These are phyloP conservation scores for Fibroporia radiculosa DNA, from an alignment of 768 basidiomycete species.

Conservation along the genomic window DNA sequence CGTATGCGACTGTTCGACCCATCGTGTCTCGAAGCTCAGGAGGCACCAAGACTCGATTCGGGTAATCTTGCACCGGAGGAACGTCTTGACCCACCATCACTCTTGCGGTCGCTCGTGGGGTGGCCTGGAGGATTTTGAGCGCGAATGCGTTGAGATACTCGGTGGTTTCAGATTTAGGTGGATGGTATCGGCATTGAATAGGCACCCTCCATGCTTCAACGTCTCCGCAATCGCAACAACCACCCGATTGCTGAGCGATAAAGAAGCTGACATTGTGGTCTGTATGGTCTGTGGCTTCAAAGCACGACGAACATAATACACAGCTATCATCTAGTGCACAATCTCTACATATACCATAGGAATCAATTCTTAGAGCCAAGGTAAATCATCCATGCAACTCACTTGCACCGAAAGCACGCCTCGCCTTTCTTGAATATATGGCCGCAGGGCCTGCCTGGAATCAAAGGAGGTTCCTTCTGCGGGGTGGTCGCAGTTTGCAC, in stretches of 20 bases:
- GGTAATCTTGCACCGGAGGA: conserved; percentile 54
- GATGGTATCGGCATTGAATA: conserved; percentile 70
- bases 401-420: conserved; percentile 93
- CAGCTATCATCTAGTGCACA: conserved; percentile 87
- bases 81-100: conserved; percentile 36
- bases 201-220: conserved; percentile 74
- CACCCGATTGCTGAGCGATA: conserved; percentile 84
- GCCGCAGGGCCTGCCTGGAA: conserved; percentile 72
- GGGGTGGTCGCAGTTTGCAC: conserved; percentile 55
- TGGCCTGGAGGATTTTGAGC: conserved; percentile 14
- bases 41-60: conserved; percentile 48
- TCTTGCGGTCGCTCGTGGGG: conserved; percentile 32
- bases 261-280: conserved; percentile 92
- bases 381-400: conserved; percentile 22
- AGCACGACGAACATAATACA: conserved; percentile 86
- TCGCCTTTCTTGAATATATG: conserved; percentile 89
- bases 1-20: conserved; percentile 64
- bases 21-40: conserved; percentile 69
- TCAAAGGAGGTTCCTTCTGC: conserved; percentile 48
- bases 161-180: conserved; percentile 33
- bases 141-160: conserved; percentile 22
- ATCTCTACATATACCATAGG: conserved; percentile 44
- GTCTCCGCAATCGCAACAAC: conserved; percentile 95
- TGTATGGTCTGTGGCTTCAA: conserved; percentile 77
- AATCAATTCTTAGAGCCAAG: background rate